Percentiles rank a stretch among this genome's conserved stretches.
phyloP scores from a whole-genome alignment of 1,284 basidiomycete species.

The Heliocybe sulcata region DNA sequence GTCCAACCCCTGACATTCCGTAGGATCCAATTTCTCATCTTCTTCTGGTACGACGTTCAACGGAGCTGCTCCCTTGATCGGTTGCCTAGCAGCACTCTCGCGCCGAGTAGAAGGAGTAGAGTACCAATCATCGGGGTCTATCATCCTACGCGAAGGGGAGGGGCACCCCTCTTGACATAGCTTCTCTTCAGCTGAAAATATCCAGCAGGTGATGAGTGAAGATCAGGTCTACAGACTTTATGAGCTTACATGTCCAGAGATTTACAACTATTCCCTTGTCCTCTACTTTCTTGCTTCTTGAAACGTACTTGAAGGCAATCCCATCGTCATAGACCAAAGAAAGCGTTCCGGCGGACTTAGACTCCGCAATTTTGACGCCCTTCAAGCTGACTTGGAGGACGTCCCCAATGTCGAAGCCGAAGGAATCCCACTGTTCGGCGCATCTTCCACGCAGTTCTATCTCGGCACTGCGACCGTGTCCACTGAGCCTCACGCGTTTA shows the following conservation, averaged over 20 bases:
- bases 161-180: neutral
- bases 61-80: neutral
- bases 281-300: neutral
- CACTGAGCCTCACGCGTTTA: neutral
- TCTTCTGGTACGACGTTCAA: conserved; percentile 2
- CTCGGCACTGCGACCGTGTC: neutral
- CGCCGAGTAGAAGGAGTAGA: conserved; percentile 12
- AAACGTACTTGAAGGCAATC: neutral
- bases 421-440: neutral
- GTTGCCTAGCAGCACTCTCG: neutral
- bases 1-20: too few species aligned
- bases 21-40: too few species aligned
- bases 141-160: too few species aligned
- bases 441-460: neutral
- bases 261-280: neutral
- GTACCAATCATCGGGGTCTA: conserved; percentile 20
- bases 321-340: neutral
- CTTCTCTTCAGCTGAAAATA: neutral
- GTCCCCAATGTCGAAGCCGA: neutral
- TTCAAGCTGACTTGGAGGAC: neutral
- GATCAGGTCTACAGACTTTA: neutral
- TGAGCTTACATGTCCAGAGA: neutral
- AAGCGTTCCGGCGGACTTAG: neutral
- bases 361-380: neutral
- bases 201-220: neutral